Evolutionary conservation across 2,329 filamentous ascomycete species (phyloP), one percentile per base, ranked within the genome.

Genomic region (Fusarium pininemorale): DNA sequence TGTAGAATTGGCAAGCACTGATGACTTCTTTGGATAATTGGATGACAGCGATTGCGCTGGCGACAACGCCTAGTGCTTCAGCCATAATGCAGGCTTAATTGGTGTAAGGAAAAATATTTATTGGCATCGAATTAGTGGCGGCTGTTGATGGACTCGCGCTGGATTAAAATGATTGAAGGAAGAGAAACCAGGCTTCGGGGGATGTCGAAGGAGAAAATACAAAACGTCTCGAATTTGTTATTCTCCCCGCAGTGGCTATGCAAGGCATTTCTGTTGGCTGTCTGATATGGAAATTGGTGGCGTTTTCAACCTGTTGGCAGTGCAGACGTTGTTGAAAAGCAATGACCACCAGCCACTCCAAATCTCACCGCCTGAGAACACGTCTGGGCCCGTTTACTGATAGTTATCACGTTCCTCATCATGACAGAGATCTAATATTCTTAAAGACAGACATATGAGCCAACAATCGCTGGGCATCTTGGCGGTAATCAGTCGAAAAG

Each of bases 171-270:
- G 15, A 20, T 9, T n/a, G 8, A 26, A 37, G 2, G 8, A 51
- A 35, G 6, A 37, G 3, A 11, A 6, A 4, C 8, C 7, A 35
- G n/a, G 8, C 3, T 24, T 24, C 5, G 16, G 3, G 6, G 15
- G 48, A 5, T 54, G 3, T 28, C 9, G 5, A 9, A 6, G 11
- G 13, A 12, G 20, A 28, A 41, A 41, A 30, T 6, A 30, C 5
- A 55, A 13, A 32, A 15, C 0, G 9, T 18, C 10, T 7, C 14
- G 26, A 1, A 10, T 22, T 18, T 39, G 26, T 55, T 13, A 15
- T n/a, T 55, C 30, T 11, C 37, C 53, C 37, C 22, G 20, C 32
- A 8, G 53, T 55, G 53, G 53, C 53, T 55, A 39, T 55, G 37
- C 37, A 41, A 55, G 24, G 37, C 37, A 41, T 55, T 55, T 4